Conservation (phyloP, 2,329 filamentous ascomycete genomes). For the Colletotrichum gigasporum region DNA sequence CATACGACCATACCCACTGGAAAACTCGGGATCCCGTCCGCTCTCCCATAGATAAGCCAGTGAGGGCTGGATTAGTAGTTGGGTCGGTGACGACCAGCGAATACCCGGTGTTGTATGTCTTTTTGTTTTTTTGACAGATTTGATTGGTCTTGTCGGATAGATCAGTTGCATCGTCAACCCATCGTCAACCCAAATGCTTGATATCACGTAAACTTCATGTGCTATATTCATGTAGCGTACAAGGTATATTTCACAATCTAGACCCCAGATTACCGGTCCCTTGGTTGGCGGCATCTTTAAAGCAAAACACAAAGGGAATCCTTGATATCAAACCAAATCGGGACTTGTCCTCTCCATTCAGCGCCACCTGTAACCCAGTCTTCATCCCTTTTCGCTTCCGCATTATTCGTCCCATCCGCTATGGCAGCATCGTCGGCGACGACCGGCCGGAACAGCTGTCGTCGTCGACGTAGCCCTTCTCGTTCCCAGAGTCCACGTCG, state of each 20-base stretch:
- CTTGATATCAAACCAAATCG: slow-evolving; percentile 7
- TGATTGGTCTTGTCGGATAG: neutral
- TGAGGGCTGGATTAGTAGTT: no score
- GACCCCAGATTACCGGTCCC: slow-evolving; percentile 1
- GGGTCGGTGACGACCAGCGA: no score
- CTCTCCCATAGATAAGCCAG: no score
- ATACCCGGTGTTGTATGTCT: slow-evolving; percentile 11
- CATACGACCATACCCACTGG: slow-evolving; percentile 12
- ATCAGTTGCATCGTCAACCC: no score
- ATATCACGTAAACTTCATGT: slow-evolving; percentile 4
- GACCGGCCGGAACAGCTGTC: slow-evolving; percentile 28
- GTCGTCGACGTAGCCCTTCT: slow-evolving; percentile 30
- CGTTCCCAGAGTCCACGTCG: slow-evolving; percentile 27
- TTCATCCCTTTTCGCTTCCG: neutral
- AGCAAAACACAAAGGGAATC: slow-evolving; percentile 5
- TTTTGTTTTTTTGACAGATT: neutral
- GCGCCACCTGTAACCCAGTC: neutral
- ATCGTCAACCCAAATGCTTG: neutral
- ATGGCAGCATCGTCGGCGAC: slow-evolving; percentile 21
- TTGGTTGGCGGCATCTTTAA: neutral
- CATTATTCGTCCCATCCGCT: no score
- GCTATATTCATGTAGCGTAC: slow-evolving; percentile 32
- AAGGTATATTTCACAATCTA: slow-evolving; percentile 31
- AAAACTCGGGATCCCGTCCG: no score
- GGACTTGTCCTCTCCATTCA: neutral